Percentiles rank a stretch among this genome's conserved stretches.
phyloP scores from a whole-genome alignment of 495 filamentous ascomycete species.

The Articulospora tetracladia region DNA sequence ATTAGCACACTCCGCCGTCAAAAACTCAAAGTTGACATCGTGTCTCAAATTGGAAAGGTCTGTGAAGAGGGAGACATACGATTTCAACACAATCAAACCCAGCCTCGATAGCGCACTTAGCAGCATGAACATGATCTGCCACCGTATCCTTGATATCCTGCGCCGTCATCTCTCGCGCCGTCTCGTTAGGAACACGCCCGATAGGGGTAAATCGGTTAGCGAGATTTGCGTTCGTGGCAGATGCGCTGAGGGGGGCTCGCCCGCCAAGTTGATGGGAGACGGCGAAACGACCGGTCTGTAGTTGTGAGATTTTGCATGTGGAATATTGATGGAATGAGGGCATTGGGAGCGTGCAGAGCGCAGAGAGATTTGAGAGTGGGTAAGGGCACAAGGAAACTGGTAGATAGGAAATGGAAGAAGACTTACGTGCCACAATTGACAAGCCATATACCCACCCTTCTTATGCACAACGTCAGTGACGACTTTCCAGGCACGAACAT shows the following conservation, averaged over 20 bases:
- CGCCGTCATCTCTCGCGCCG: constrained; percentile 35
- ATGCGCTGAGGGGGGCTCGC: constrained; percentile 12
- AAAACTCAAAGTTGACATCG: neutral
- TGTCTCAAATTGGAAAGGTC: neutral
- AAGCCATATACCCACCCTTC: constrained; percentile 46
- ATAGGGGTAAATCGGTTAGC: constrained; percentile 10
- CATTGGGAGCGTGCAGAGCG: neutral
- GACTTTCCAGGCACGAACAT: constrained; percentile 43
- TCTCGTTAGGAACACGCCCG: constrained; percentile 15
- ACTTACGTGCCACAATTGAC: constrained; percentile 46
- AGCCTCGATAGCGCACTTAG: constrained; percentile 55
- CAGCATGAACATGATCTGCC: constrained; percentile 41
- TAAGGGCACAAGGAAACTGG: neutral
- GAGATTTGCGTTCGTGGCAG: constrained; percentile 5
- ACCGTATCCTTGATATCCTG: constrained; percentile 39
- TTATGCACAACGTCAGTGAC: constrained; percentile 48
- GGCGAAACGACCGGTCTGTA: constrained; percentile 12
- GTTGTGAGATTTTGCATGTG: neutral
- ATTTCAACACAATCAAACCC: constrained; percentile 67
- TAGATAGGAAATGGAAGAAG: constrained; percentile 20
- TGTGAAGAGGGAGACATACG: constrained; percentile 34
- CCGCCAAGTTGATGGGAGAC: constrained; percentile 14
- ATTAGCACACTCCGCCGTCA: no score
- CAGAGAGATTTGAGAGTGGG: neutral
- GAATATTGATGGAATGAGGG: neutral